Percentiles rank a stretch among this genome's conserved stretches.
Conservation (phyloP, 1,284 basidiomycete species). For the Apiotrichum mycotoxinovorans region DNA sequence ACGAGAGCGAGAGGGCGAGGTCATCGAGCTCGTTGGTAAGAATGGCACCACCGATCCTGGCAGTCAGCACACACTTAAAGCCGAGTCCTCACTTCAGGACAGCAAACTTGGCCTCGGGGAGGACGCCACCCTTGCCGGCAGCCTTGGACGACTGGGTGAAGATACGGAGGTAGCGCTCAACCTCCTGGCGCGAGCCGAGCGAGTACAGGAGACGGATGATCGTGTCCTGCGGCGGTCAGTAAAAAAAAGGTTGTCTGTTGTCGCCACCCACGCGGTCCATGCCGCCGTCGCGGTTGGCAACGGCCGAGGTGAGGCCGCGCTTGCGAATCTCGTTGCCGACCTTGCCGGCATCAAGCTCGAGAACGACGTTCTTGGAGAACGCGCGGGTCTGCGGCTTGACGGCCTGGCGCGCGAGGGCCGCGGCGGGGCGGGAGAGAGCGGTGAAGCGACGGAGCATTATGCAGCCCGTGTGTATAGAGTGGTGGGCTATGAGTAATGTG, state of each 20-base stretch:
- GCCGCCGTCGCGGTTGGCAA: constrained; percentile 39
- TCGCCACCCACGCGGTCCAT: constrained; percentile 46
- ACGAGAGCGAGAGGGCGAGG: constrained; percentile 84
- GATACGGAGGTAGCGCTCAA: constrained; percentile 92
- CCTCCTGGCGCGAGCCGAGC: constrained; percentile 89
- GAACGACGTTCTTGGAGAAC: constrained; percentile 37
- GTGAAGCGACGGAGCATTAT: constrained; percentile 36
- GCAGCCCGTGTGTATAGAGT: constrained; percentile 8
- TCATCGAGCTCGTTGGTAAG: constrained; percentile 80
- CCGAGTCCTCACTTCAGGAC: constrained; percentile 66
- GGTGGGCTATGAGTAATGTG: background rate
- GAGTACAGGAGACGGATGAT: constrained; percentile 91
- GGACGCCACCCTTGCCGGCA: constrained; percentile 52
- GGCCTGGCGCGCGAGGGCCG: constrained; percentile 15
- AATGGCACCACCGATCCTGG: constrained; percentile 81
- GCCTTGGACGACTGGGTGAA: constrained; percentile 85
- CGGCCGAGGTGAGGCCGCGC: constrained; percentile 37
- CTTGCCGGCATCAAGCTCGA: constrained; percentile 45
- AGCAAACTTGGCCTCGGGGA: constrained; percentile 72
- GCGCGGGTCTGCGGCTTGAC: constrained; percentile 14
- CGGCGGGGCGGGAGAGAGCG: constrained; percentile 23
- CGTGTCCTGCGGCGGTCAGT: constrained; percentile 62
- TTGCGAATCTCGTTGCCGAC: constrained; percentile 48
- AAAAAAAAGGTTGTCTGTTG: background rate
- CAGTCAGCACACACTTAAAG: background rate